Conservation (phyloP, 495 filamentous ascomycete species). For the Rusavskia elegans region DNA sequence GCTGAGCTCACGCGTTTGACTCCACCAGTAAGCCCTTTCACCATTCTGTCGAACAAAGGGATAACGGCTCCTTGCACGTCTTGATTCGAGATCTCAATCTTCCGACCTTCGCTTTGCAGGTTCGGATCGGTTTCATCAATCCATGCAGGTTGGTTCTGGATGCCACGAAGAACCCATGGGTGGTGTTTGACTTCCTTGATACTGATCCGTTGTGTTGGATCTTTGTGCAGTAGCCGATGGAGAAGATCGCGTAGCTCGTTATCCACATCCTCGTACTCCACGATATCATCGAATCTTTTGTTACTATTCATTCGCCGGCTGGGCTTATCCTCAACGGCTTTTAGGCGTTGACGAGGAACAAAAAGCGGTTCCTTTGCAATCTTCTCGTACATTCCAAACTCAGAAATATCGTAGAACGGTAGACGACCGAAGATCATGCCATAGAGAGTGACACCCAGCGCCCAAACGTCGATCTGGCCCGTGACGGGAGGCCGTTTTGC, state of each 20-base stretch:
- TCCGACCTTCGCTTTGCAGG: slow-evolving; percentile 63
- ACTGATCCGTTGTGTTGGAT: slow-evolving; percentile 73
- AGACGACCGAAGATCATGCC: slow-evolving; percentile 86
- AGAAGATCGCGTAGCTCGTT: slow-evolving; percentile 70
- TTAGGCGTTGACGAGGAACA: slow-evolving; percentile 66
- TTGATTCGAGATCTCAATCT: slow-evolving; percentile 80
- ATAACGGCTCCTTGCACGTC: slow-evolving; percentile 87
- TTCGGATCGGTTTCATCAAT: slow-evolving; percentile 86
- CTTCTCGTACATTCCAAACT: slow-evolving; percentile 75
- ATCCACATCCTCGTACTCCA: slow-evolving; percentile 75
- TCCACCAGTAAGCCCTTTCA: slow-evolving; percentile 23
- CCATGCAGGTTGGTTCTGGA: slow-evolving; percentile 63
- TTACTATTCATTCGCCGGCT: slow-evolving; percentile 32
- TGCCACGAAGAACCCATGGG: slow-evolving; percentile 78
- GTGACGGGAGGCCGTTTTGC: slow-evolving; percentile 39
- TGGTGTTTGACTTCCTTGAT: slow-evolving; percentile 90
- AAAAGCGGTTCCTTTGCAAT: slow-evolving; percentile 85
- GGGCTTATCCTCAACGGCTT: slow-evolving; percentile 44
- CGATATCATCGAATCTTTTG: slow-evolving; percentile 47
- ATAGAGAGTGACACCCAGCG: slow-evolving; percentile 87
- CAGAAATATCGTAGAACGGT: slow-evolving; percentile 80
- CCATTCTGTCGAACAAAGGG: slow-evolving; percentile 64
- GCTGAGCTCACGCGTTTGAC: slow-evolving; percentile 31
- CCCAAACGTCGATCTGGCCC: slow-evolving; percentile 86
- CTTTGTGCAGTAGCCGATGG: slow-evolving; percentile 67